phyloP scores from a whole-genome alignment of 2,329 filamentous ascomycete genomes.

The Hysterium pulicare region DNA sequence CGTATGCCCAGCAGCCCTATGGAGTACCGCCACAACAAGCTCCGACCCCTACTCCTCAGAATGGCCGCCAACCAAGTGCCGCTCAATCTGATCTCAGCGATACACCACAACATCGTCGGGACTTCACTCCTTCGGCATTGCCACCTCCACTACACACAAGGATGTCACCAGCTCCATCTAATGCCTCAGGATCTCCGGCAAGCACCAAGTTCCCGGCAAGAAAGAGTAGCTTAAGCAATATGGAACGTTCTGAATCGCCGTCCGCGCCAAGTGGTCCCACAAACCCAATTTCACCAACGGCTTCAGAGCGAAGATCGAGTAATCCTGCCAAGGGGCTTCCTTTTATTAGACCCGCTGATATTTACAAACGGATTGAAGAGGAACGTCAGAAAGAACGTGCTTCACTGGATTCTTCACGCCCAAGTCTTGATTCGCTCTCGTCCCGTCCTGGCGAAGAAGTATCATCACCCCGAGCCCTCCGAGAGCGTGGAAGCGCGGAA shows the following conservation, averaged over 20 bases:
- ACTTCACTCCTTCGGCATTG: conserved; percentile 53
- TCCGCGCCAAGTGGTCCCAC: conserved; percentile 9
- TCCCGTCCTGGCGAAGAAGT: conserved; percentile 21
- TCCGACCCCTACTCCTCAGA: conserved; percentile 11
- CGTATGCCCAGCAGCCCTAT: not conserved
- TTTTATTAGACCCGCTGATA: conserved; percentile 71
- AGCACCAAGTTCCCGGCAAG: conserved; percentile 54
- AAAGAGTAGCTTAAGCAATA: conserved; percentile 59
- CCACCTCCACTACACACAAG: conserved; percentile 48
- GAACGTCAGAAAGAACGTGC: conserved; percentile 57
- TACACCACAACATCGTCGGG: conserved; percentile 40
- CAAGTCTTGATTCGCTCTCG: conserved; percentile 54
- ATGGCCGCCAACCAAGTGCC: conserved; percentile 19
- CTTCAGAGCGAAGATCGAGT: conserved; percentile 24
- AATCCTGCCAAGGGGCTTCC: conserved; percentile 53
- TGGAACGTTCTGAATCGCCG: conserved; percentile 22
- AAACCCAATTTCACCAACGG: conserved; percentile 11
- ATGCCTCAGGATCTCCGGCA: conserved; percentile 25
- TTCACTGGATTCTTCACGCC: conserved; percentile 56
- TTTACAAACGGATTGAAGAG: conserved; percentile 70
- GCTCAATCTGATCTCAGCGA: conserved; percentile 31
- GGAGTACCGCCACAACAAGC: conserved; percentile 5
- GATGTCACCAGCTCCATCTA: conserved; percentile 37
- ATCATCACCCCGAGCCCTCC: conserved; percentile 10
- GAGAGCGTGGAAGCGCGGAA: conserved; percentile 8